These are phyloP conservation scores for Phlyctochytrium planicorne DNA, from an alignment of 192 early-diverging fungal species.

Conservation along the genomic window DNA sequence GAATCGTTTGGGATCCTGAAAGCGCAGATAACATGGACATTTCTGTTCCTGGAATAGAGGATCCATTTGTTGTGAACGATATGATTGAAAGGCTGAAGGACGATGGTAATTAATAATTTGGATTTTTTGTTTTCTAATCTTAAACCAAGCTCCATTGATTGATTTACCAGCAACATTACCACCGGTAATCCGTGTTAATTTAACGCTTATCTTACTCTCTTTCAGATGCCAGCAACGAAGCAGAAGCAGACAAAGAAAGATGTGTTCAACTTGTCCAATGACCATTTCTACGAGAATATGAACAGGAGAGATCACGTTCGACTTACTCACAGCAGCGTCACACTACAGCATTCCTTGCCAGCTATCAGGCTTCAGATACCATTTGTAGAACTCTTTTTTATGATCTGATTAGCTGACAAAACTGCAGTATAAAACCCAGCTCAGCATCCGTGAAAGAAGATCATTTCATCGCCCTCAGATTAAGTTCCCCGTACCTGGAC, in stretches of 20 bases:
- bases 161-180: not conserved
- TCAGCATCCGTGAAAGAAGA: conserved; percentile 77
- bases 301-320: conserved; percentile 73
- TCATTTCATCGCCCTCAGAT: conserved; percentile 86
- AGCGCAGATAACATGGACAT: conserved; percentile 38
- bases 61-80: conserved; percentile 69
- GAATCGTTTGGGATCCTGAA: conserved; percentile 79
- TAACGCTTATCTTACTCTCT: conserved; percentile 15
- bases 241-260: not conserved
- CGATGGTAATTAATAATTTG: conserved; percentile 47
- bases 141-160: conserved; percentile 5
- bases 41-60: conserved; percentile 57
- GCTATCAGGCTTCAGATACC: conserved; percentile 76
- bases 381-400: conserved; percentile 65
- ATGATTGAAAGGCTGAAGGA: conserved; percentile 49
- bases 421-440: conserved; percentile 77
- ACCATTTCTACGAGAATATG: conserved; percentile 79
- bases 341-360: conserved; percentile 84
- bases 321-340: conserved; percentile 82
- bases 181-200: conserved; percentile 11
- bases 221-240: not conserved
- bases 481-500: conserved; percentile 57
- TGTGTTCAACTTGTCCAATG: conserved; percentile 83
- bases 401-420: not conserved
- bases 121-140: not conserved